phyloP scores from a whole-genome alignment of 1,284 basidiomycete species.

The Anthracocystis walkeri region DNA sequence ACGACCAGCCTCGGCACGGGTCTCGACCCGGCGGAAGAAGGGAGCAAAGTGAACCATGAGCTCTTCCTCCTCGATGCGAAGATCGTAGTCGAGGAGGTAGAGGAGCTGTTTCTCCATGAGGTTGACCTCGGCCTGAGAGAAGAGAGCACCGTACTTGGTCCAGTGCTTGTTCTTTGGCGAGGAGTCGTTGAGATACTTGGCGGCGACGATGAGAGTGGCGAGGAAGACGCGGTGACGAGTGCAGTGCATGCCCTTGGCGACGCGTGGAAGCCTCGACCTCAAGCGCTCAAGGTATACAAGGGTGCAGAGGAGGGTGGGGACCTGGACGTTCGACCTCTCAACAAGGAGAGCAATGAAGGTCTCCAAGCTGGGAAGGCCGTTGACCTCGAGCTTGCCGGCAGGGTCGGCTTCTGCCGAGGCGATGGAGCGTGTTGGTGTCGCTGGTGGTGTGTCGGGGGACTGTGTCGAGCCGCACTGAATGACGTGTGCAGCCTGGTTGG shows the following conservation, averaged over 20 bases:
- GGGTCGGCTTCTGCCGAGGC: constrained; percentile 60
- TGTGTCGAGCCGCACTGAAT: constrained; percentile 64
- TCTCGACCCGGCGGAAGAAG: constrained; percentile 67
- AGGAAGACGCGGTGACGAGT: constrained; percentile 95
- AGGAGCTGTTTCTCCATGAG: constrained; percentile 89
- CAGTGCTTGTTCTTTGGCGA: constrained; percentile 85
- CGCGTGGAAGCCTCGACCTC: constrained; percentile 80
- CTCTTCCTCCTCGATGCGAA: constrained; percentile 69
- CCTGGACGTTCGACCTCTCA: constrained; percentile 87
- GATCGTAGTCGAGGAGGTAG: constrained; percentile 69
- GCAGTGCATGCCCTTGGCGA: constrained; percentile 89
- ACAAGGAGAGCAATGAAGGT: constrained; percentile 89
- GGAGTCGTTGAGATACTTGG: constrained; percentile 97
- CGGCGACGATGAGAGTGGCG: constrained; percentile 92
- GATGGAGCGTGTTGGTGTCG: constrained; percentile 61
- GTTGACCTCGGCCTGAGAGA: constrained; percentile 80
- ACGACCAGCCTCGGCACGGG: constrained; percentile 63
- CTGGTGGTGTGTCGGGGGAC: constrained; percentile 55
- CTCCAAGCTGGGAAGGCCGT: constrained; percentile 79
- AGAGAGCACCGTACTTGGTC: constrained; percentile 76
- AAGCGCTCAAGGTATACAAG: constrained; percentile 93
- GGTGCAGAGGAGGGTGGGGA: constrained; percentile 89
- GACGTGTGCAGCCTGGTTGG: constrained; percentile 67
- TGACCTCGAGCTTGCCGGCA: constrained; percentile 70
- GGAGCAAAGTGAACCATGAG: constrained; percentile 67